Evolutionary conservation across 2,329 filamentous ascomycete species (phyloP), one percentile per base, ranked within the genome.

Genomic region (Blumeria hordei): DNA sequence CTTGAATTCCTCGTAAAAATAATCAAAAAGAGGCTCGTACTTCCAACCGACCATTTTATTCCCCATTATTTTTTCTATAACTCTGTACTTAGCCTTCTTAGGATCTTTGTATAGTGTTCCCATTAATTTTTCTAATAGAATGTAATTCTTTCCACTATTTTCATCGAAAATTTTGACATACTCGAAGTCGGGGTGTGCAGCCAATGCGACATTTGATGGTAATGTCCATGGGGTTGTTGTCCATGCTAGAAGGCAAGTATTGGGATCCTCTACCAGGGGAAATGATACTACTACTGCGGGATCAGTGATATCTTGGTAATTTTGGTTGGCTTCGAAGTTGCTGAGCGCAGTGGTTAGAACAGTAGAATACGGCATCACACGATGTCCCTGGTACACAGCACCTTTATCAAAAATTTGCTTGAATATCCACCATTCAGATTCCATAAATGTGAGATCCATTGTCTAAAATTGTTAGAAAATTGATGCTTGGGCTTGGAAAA

Each of bases 381-480:
- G 80, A 68, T 92, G 85, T 45, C 87, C 88, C 61, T 87, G 84
- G 67, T 95, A 96, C 55, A 95, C 87, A 58, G 83, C 74, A 56
- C 80, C 85, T 70, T 94, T 94, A 62, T 94, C 85, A 67, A 86
- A 93, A 28, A 95, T 74, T 66, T 90, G 80, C 72, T 92, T 93
- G 73, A 94, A 94, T 16, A 92, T 84, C 88, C 90, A 95, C 90
- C 90, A 96, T 60, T 85, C 80, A 0, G 84, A 83, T 71, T 95
- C 90, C 90, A 95, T 96, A 70, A 93, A 96, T 18, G 73, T 81
- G n/a, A 82, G 75, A 67, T 96, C 83, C 87, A 95, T 94, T 37
- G 87, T 94, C 82, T 83, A 37, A 34, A 10, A 34, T 55, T 62
- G 59, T 63, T 43, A 54, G 60, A 57, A 51, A 32, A 39, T 32